A percentile compares a stretch with the other conserved stretches of the same genome.
Evolutionary conservation across 1,284 basidiomycete genomes (phyloP).

Genomic region (Melampsora larici-populina): DNA sequence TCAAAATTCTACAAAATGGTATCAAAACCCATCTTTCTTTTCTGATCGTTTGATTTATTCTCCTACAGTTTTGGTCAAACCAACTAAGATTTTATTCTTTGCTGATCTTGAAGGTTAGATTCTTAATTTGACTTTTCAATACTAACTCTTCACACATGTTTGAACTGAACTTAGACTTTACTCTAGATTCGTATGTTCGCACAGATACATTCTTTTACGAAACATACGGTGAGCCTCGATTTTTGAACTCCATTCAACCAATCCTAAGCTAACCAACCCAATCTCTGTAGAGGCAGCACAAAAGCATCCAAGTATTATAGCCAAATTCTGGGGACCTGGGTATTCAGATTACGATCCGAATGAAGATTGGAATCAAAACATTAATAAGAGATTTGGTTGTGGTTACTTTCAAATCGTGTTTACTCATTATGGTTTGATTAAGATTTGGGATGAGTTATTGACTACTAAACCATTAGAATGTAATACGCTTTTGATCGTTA

Average conservation of each 20-base stretch:
- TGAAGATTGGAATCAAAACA: background rate
- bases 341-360: background rate
- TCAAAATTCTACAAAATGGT: background rate
- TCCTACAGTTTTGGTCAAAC: background rate
- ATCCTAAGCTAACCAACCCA: background rate
- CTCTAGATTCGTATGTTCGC: background rate
- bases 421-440: background rate
- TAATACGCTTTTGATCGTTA: background rate
- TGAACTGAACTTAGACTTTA: background rate
- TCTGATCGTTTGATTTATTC: background rate
- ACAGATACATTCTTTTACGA: conserved; percentile 5
- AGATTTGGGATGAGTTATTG: background rate
- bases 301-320: background rate
- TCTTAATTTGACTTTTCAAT: background rate
- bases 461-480: background rate
- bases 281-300: background rate
- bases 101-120: conserved; percentile 1
- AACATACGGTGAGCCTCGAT: background rate
- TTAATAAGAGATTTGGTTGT: background rate
- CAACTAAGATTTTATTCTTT: background rate
- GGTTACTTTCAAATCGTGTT: background rate
- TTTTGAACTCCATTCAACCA: background rate
- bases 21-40: background rate
- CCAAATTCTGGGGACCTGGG: background rate
- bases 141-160: background rate